Evolutionary conservation across 805 yeast genomes (phyloP).

Genomic region (Teunomyces atbi): DNA sequence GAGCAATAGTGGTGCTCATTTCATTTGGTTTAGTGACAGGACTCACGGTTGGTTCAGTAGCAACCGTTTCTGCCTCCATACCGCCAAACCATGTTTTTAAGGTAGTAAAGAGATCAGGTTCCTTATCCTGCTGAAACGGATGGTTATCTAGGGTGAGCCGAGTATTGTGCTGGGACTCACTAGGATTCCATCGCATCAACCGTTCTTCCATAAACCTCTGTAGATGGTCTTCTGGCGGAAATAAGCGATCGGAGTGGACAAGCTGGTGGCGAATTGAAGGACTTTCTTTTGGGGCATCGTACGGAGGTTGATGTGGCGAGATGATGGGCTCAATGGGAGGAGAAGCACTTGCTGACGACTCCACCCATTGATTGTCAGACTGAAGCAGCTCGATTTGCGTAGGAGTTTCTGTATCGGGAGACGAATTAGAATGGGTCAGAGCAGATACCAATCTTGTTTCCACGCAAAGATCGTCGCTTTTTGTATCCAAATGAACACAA

Average conservation of each 20-base stretch:
- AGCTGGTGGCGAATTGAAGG: constrained; percentile 10
- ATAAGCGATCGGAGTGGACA: constrained; percentile 6
- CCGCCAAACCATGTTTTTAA: constrained; percentile 2
- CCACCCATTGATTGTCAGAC: not conserved
- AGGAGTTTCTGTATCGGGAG: not conserved
- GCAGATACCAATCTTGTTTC: too few species aligned
- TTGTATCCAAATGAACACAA: too few species aligned
- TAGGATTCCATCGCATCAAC: constrained; percentile 31
- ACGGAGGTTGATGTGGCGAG: constrained; percentile 24
- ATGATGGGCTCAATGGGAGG: constrained; percentile 3
- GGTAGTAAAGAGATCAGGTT: not conserved
- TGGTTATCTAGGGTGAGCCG: constrained; percentile 24
- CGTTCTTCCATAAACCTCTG: constrained; percentile 31
- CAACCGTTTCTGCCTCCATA: not conserved
- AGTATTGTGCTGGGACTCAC: constrained; percentile 32
- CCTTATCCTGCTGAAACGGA: constrained; percentile 24
- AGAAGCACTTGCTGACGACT: not conserved
- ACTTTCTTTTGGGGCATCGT: constrained; percentile 7
- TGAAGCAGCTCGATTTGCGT: not conserved
- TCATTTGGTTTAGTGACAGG: not conserved
- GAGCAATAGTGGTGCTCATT: not conserved
- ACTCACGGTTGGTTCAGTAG: not conserved
- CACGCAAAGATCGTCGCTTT: too few species aligned
- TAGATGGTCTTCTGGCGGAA: constrained; percentile 16
- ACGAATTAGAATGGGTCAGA: too few species aligned